Evolutionary conservation across 2,329 filamentous ascomycete species (phyloP), one percentile per base, ranked within the genome.

Genomic region (Xylariomycetidae sp.): DNA sequence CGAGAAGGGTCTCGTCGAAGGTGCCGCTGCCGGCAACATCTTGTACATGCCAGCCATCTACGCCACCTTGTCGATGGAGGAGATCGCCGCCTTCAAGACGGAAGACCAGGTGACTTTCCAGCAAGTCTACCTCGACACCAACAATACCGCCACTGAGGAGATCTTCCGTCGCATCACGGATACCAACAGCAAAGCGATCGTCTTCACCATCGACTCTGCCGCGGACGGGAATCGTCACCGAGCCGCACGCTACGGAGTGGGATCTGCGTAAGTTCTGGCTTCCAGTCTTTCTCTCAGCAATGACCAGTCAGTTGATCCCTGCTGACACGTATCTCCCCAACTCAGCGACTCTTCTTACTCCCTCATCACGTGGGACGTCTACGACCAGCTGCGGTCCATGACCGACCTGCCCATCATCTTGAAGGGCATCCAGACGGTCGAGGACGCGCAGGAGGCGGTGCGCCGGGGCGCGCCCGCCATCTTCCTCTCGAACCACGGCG

Each of bases 1-100:
- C 16, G 65, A 69, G 46, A 38, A 57, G 15, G 64, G 63, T 16
- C 50, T 70, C 12, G 58, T 63, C 10, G 55, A 63, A 42, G 61
- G 58, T 25, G 63, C 66, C 6, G 62, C 53, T 5, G 48, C 49
- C 5, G 60, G 55, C 8, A 46, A 62, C 25, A 63, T 68, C 25
- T 44, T 68, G 3, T 68, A 69, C 41, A 62, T 66, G 49, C 41
- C 42, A 6, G 41, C 51, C 4, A 16, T 47, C 5, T 40, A 39
- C 3, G 49, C 50, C 6, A 46, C 36, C 17, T 30, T 51, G 26
- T 46, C 49, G 2, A 51, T 50, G 17, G 49, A 51, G 34, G 38
- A 54, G 16, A 45, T 54, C 15, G 38, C 45, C 7, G 37, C 38
- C 10, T 41, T 43, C 25, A 52, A 51, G 32, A 33, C 37, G 13